Conservation (phyloP, 73 alveolate genomes). For the Effrenium voratum region DNA sequence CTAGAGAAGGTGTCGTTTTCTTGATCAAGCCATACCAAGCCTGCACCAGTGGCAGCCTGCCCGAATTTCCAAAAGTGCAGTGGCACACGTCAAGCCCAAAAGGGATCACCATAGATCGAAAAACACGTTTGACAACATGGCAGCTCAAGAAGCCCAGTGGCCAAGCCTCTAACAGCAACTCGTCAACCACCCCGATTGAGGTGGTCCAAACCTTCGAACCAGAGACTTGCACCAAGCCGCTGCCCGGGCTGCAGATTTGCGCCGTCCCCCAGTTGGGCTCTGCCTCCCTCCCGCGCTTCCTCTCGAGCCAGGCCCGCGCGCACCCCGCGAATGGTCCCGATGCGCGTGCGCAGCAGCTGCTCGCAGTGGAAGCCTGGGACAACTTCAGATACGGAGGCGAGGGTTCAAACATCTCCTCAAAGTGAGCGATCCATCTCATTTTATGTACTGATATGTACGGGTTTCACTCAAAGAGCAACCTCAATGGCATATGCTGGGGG, state of each 20-base stretch:
- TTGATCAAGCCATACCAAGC: no score
- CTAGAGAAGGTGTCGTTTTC: no score
- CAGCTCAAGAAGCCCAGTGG: no score
- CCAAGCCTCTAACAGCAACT: background rate
- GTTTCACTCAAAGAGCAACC: no score
- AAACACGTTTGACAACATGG: no score
- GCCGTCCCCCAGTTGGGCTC: slow-evolving; percentile 35
- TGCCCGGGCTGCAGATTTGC: slow-evolving; percentile 50
- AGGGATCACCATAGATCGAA: no score
- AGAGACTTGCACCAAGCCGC: slow-evolving; percentile 12
- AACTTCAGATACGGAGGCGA: background rate
- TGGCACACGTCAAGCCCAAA: no score
- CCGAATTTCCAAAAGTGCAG: no score
- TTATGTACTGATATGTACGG: no score
- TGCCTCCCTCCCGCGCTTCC: background rate
- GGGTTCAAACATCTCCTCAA: background rate
- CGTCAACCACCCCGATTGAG: background rate
- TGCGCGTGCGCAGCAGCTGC: slow-evolving; percentile 74
- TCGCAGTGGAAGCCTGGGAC: slow-evolving; percentile 72
- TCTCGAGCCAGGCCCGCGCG: background rate
- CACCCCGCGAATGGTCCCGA: slow-evolving; percentile 7
- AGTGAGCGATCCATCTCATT: background rate
- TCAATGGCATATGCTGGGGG: background rate
- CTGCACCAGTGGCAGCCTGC: no score
- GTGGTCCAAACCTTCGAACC: background rate